Evolutionary conservation across 2,329 filamentous ascomycete genomes (phyloP).

Genomic region (Fusarium sacchari): DNA sequence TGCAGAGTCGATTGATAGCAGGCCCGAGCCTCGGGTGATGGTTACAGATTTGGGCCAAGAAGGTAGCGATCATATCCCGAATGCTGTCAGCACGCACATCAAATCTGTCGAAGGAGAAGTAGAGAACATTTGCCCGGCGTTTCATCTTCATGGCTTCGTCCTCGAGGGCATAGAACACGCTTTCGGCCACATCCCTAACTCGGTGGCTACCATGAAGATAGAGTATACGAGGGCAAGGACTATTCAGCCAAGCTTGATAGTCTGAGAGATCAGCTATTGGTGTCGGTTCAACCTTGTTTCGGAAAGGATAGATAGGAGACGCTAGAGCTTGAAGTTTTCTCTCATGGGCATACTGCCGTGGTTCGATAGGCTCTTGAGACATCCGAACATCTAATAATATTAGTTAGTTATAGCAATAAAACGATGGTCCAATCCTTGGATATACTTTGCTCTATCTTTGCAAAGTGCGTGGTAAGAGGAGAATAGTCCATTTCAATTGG

Average conservation of each 20-base stretch:
- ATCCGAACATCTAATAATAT: not conserved
- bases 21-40: not conserved
- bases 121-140: not conserved
- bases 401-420: not conserved
- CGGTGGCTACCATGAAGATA: not conserved
- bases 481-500: not conserved
- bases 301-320: not conserved
- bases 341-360: not conserved
- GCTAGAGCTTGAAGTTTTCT: not conserved
- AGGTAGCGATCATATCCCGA: slow-evolving; percentile 3
- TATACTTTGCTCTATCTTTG: not conserved
- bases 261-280: not conserved
- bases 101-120: slow-evolving; percentile 1
- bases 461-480: not conserved
- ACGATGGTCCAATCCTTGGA: fast-evolving
- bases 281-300: not conserved
- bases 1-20: not conserved
- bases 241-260: not conserved
- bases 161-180: not conserved
- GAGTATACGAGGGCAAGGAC: not conserved
- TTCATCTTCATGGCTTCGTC: fast-evolving
- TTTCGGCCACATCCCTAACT: not conserved
- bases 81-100: slow-evolving; percentile 8
- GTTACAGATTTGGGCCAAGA: not conserved
- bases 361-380: fast-evolving